Conservation (phyloP, 768 basidiomycete genomes). For the Auricularia sp. region DNA sequence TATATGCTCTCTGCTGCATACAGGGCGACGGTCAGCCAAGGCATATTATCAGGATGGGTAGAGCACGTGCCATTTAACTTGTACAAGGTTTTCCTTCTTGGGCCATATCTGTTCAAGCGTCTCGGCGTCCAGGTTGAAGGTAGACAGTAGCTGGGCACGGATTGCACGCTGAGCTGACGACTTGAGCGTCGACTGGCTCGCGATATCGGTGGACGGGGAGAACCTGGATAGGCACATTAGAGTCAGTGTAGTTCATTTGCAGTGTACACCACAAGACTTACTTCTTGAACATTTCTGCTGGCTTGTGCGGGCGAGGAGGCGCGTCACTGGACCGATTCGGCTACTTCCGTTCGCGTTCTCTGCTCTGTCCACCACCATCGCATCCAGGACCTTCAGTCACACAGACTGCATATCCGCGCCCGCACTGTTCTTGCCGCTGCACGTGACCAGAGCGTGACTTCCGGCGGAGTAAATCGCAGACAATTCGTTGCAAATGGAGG, state of each 20-base stretch:
- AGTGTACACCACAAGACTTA: not conserved
- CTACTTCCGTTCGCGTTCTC: not conserved
- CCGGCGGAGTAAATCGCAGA: not conserved
- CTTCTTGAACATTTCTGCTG: not conserved
- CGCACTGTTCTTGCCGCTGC: not conserved
- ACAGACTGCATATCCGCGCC: not conserved
- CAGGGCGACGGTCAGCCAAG: conserved; percentile 16
- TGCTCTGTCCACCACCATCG: not conserved
- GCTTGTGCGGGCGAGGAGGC: not conserved
- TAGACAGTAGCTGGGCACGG: conserved; percentile 65
- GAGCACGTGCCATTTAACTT: conserved; percentile 78
- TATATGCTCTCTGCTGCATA: conserved; percentile 81
- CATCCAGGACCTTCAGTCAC: not conserved
- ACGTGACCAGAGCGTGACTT: not conserved
- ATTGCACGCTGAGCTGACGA: conserved; percentile 88
- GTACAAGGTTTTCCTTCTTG: conserved; percentile 91
- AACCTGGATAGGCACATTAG: conserved; percentile 23
- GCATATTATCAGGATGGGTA: conserved; percentile 1
- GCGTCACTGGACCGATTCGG: not conserved
- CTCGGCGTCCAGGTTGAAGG: conserved; percentile 74
- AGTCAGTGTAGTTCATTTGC: not conserved
- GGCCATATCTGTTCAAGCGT: conserved; percentile 91
- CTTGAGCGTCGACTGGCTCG: conserved; percentile 86
- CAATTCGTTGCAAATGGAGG: not conserved
- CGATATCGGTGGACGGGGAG: conserved; percentile 56